These are phyloP conservation scores for Auricularia cornea DNA, from an alignment of 768 basidiomycete species.

Conservation along the genomic window DNA sequence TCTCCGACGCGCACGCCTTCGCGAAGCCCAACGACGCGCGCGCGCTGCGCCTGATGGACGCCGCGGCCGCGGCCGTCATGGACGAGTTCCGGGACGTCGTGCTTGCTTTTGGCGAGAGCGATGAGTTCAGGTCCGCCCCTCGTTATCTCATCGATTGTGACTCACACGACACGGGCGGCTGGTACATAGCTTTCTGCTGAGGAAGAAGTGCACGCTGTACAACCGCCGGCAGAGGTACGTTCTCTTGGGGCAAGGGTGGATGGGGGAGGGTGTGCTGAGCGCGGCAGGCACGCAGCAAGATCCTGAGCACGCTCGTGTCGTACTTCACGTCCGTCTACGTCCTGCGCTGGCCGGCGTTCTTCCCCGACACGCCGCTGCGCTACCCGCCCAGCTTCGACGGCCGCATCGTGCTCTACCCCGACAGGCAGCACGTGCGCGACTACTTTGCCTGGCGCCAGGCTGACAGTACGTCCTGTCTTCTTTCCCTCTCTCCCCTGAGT, in stretches of 20 bases:
- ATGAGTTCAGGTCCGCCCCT: conserved; percentile 89
- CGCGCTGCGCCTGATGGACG: conserved; percentile 87
- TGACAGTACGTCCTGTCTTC: conserved; percentile 60
- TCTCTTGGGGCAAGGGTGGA: not conserved
- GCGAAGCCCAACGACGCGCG: conserved; percentile 85
- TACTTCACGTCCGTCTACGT: conserved; percentile 89
- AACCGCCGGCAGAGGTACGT: conserved; percentile 56
- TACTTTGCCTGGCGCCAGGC: conserved; percentile 96
- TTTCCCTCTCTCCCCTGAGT: not conserved
- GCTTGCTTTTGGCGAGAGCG: conserved; percentile 91
- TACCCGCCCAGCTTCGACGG: conserved; percentile 94
- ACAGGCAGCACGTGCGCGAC: conserved; percentile 63
- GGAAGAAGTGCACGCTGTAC: conserved; percentile 65
- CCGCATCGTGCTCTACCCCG: conserved; percentile 75
- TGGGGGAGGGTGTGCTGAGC: not conserved
- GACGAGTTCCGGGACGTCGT: conserved; percentile 73
- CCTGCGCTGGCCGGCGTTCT: conserved; percentile 73
- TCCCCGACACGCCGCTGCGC: conserved; percentile 59
- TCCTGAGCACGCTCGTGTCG: conserved; percentile 73
- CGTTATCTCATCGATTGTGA: too few species aligned
- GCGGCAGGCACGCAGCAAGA: conserved; percentile 53
- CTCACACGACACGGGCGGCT: too few species aligned
- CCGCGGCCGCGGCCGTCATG: conserved; percentile 77
- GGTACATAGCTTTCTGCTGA: conserved; percentile 84
- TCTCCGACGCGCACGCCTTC: conserved; percentile 78